Evolutionary conservation across 305 asterid species (phyloP), one percentile per base, ranked within the genome.

Genomic region (Nicotiana rustica): DNA sequence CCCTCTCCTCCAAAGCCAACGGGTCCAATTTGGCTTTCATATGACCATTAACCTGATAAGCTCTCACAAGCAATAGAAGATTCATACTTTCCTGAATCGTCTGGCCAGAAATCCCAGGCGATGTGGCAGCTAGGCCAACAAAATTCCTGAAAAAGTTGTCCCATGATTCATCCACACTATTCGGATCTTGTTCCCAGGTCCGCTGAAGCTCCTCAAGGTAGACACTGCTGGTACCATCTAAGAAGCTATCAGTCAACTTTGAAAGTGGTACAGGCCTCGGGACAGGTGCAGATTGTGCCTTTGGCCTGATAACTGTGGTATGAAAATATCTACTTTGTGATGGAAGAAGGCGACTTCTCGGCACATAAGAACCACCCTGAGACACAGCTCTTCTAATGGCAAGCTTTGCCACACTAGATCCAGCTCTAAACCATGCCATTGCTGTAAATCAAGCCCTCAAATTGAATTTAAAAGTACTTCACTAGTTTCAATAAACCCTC

Each of bases 31-130:
- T 93, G 77, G 98, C 99, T 88, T 96, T 96, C 96, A 96, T 87
- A 89, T 96, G 99, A 81, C 99, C 98, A 89, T 93, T 89, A 61
- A 96, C 98, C 92, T 96, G 98, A 89, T 96, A 96, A 79, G 97
- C 97, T 87, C 99, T 93, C 77, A 94, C 95, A 52, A 93, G 94
- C 93, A 96, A 89, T 92, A 96, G 79, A 75, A 96, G 89, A 18
- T 96, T 87, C 99, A 96, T 96, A 81, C 99, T 96, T 89, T 96
- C 99, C 87, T 96, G 99, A 84, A 94, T 96, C 14, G 99, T 96
- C 82, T 96, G 99, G 83, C 99, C 99, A 82, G 99, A 96, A 84
- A 96, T 87, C 67, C 99, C 99, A 65, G 99, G 98, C 6, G 99
- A 96, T 10, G 97, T 92, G 29, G 97, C 57, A 9, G 97, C 96